Evolutionary conservation across 2,329 filamentous ascomycete species (phyloP).

Genomic region (Epicoccum sorghinum): DNA sequence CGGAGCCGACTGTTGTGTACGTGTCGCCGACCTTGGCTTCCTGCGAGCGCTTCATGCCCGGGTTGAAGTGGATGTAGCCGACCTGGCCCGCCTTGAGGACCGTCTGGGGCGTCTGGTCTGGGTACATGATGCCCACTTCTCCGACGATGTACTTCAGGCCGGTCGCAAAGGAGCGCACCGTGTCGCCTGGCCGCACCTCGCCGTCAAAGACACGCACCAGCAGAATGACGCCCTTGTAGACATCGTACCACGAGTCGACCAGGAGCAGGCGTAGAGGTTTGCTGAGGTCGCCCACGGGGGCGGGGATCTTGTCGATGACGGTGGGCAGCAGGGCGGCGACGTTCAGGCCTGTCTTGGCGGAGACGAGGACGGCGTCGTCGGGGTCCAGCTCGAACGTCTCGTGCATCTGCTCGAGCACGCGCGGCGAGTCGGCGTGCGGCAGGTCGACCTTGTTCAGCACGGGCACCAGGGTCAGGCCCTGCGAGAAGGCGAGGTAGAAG

Average conservation of each 20-base stretch:
- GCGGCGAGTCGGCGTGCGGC: conserved; percentile 82
- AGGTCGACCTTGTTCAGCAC: conserved; percentile 98
- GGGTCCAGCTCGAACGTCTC: conserved; percentile 87
- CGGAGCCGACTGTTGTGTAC: conserved; percentile 80
- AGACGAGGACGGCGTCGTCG: conserved; percentile 76
- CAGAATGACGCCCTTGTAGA: conserved; percentile 90
- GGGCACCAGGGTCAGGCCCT: conserved; percentile 83
- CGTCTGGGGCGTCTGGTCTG: conserved; percentile 80
- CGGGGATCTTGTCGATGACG: conserved; percentile 84
- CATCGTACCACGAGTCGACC: conserved; percentile 98
- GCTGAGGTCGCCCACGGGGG: conserved; percentile 73
- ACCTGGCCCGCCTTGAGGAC: conserved; percentile 89
- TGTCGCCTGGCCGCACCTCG: conserved; percentile 79
- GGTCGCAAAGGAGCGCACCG: conserved; percentile 86
- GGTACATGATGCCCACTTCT: conserved; percentile 96
- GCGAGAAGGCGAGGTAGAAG: conserved; percentile 95
- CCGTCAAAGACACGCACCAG: conserved; percentile 93
- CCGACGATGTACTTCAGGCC: conserved; percentile 90
- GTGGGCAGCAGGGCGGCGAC: conserved; percentile 82
- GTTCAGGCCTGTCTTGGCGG: conserved; percentile 92
- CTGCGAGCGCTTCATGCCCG: conserved; percentile 95
- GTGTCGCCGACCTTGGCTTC: conserved; percentile 97
- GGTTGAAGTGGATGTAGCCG: conserved; percentile 96
- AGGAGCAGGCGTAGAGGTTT: conserved; percentile 83
- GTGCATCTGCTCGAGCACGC: conserved; percentile 84